A percentile compares a stretch with the other conserved stretches of the same genome.
Evolutionary conservation across 345 rosid genomes (phyloP).

Genomic region (Cardamine occulta): DNA sequence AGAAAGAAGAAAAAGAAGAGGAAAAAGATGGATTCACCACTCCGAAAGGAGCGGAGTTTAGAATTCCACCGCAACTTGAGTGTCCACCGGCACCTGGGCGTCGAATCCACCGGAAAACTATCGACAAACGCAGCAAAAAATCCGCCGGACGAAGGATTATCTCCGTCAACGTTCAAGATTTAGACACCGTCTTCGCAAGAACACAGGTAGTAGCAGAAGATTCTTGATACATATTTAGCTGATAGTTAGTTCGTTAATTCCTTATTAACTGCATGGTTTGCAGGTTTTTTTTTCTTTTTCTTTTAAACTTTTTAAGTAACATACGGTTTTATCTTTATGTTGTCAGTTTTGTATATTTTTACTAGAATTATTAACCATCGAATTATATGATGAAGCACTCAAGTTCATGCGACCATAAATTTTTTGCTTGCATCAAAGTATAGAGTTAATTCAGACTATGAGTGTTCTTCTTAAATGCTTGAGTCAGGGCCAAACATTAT

Average conservation of each 20-base stretch:
- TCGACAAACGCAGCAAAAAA: slow-evolving; percentile 21
- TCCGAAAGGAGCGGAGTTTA: slow-evolving; percentile 27
- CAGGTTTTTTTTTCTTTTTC: not conserved
- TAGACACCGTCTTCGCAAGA: slow-evolving; percentile 13
- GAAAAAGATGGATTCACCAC: slow-evolving; percentile 33
- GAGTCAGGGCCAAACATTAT: not conserved
- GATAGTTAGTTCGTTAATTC: slow-evolving; percentile 9
- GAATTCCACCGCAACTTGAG: slow-evolving; percentile 15
- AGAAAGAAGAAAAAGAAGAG: slow-evolving; percentile 24
- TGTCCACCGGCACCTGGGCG: slow-evolving; percentile 42
- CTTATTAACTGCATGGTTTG: slow-evolving; percentile 25
- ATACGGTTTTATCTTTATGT: not conserved
- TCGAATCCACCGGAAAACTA: slow-evolving; percentile 1
- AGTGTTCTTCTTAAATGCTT: not conserved
- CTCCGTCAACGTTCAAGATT: slow-evolving; percentile 12
- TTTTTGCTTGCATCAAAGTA: not conserved
- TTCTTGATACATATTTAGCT: slow-evolving; percentile 2
- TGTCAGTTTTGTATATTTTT: slow-evolving; percentile 1
- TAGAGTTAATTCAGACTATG: not conserved
- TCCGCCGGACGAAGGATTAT: not conserved
- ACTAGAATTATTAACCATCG: not conserved
- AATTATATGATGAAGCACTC: slow-evolving; percentile 3
- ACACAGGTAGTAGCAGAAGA: slow-evolving; percentile 2
- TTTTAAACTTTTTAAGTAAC: not conserved
- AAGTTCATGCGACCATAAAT: not conserved